phyloP scores from a whole-genome alignment of 2,329 filamentous ascomycete species.

The Fonsecaea erecta region DNA sequence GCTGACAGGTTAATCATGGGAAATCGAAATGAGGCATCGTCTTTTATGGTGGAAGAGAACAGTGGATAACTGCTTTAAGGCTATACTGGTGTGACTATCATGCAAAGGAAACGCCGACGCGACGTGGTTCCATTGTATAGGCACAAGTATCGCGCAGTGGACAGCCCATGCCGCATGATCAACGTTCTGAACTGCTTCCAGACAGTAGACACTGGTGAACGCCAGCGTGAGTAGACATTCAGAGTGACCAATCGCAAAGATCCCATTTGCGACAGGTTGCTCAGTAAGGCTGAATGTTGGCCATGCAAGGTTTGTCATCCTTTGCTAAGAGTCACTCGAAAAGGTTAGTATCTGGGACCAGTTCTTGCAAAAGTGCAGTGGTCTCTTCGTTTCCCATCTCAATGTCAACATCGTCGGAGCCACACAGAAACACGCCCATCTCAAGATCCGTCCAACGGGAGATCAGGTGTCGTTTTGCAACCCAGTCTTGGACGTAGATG shows the following conservation, averaged over 20 bases:
- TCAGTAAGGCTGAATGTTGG: conserved; percentile 6
- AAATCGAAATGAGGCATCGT: neutral
- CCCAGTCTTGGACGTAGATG: conserved; percentile 18
- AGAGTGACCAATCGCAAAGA: neutral
- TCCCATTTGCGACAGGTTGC: neutral
- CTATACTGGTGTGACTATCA: neutral
- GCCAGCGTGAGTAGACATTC: neutral
- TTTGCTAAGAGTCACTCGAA: conserved; percentile 1
- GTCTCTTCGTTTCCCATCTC: conserved; percentile 6
- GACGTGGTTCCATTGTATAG: neutral
- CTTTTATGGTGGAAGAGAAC: neutral
- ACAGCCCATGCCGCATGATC: neutral
- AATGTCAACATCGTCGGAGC: conserved; percentile 4
- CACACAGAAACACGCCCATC: conserved; percentile 2
- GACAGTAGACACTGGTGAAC: neutral
- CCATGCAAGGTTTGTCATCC: conserved; percentile 14
- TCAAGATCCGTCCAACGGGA: conserved; percentile 20
- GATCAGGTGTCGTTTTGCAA: conserved; percentile 9
- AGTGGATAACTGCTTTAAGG: neutral
- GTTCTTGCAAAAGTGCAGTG: conserved; percentile 6
- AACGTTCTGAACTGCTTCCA: neutral
- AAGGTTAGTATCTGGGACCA: conserved; percentile 10
- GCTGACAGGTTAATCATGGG: no score
- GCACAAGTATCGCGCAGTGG: neutral
- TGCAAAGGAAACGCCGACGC: neutral